Evolutionary conservation across 352 stramenopile genomes (phyloP).

Genomic region (Phytophthora boehmeriae): DNA sequence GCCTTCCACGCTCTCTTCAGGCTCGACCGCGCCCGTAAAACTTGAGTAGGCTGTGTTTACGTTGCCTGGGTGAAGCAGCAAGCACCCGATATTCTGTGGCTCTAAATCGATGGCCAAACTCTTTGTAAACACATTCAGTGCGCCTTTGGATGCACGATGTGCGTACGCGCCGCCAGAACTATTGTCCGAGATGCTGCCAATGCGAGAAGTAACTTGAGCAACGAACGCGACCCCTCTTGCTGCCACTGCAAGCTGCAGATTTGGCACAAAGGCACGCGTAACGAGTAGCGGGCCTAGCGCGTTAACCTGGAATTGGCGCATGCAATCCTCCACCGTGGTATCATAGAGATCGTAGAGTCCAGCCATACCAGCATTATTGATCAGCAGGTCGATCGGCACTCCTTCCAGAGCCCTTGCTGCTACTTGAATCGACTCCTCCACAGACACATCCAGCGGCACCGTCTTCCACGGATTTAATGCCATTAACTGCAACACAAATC

Average conservation of each 20-base stretch:
- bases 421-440: conserved; percentile 40
- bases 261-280: conserved; percentile 46
- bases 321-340: conserved; percentile 43
- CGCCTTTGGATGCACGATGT: conserved; percentile 73
- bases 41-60: conserved; percentile 52
- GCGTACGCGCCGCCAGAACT: conserved; percentile 45
- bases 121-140: conserved; percentile 71
- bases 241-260: conserved; percentile 39
- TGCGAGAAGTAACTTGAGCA: conserved; percentile 50
- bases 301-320: conserved; percentile 70
- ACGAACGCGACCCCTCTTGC: conserved; percentile 38
- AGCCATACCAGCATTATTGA: conserved; percentile 65
- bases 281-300: conserved; percentile 59
- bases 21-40: conserved; percentile 34
- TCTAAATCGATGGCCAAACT: conserved; percentile 55
- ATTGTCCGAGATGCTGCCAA: conserved; percentile 57
- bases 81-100: conserved; percentile 40
- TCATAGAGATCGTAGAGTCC: conserved; percentile 29
- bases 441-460: conserved; percentile 29
- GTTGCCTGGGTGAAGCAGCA: conserved; percentile 59
- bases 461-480: conserved; percentile 20
- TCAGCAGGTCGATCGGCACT: conserved; percentile 54
- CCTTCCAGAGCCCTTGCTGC: conserved; percentile 38
- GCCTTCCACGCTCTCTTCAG: conserved; percentile 44
- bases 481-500: conserved; percentile 23